Base-by-base conservation (phyloP, 176 grass and related monocot species). In the Aegilops sharonensis region DNA sequence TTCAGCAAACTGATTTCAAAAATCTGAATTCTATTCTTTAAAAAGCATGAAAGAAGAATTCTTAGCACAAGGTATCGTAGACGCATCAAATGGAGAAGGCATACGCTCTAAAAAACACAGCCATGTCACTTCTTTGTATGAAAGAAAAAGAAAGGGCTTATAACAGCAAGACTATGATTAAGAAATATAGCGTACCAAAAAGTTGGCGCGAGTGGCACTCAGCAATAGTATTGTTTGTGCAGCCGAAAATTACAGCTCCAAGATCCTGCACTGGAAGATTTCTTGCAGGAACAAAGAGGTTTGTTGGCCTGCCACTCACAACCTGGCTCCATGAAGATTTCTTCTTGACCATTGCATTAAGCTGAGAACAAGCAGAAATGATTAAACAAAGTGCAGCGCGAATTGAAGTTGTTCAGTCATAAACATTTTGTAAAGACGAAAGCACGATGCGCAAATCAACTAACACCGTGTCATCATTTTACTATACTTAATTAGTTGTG, bases 191-290 rank as follows among this genome's bases (percentile, higher is more conserved):
- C 78, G 12, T 93, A 98, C 95, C 95, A 10, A 98, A 98, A 65
- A 89, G 85, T 85, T 95, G 89, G 5, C 92, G 94, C 31, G 60
- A 37, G 40, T 94, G 91, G 57, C 93, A 98, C 31, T 95, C 95
- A 14, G 85, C 72, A 37, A 98, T 92, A 31, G 95, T 98, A 67
- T 66, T 61, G 52, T 89, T 82, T 4, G 84, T 95, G 83, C 93
- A 98, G 15, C 91, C 89, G 70, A 98, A 98, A 84, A 98, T 93
- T 5, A 91, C 93, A 29, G 85, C 91, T 74, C 93, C 95, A 60
- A 98, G 86, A 79, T 95, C 83, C 37, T 77, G 72, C 15, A 88
- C 87, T 43, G 27, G 75, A 73, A 98, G 88, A 47, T 91, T 95
- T 89, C 93, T 93, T 40, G 77, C 6, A 2, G 57, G 2, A 94